phyloP scores from a whole-genome alignment of 192 early-diverging fungal species.

The Coemansia sp. region DNA sequence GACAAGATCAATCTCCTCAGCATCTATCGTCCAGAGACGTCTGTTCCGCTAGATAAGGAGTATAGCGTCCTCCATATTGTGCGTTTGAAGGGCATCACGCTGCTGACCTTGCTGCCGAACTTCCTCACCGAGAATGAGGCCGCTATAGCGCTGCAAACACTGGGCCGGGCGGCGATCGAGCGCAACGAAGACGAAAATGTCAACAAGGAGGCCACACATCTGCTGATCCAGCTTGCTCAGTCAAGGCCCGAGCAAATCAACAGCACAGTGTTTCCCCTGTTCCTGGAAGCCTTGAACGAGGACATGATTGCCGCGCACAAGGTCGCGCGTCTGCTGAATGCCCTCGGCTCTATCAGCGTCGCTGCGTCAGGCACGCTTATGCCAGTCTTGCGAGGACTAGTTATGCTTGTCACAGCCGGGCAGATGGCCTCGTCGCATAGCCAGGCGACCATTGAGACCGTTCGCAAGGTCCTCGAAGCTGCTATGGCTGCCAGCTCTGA shows the following conservation, averaged over 20 bases:
- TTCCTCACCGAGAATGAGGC: constrained; percentile 64
- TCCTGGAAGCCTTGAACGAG: constrained; percentile 42
- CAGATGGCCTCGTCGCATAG: constrained; percentile 23
- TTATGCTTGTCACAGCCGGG: constrained; percentile 11
- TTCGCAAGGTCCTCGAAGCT: constrained; percentile 49
- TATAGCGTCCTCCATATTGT: constrained; percentile 72
- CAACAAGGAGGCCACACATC: constrained; percentile 54
- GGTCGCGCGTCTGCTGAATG: constrained; percentile 43
- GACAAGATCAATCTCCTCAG: constrained; percentile 81
- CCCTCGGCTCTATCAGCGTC: constrained; percentile 49
- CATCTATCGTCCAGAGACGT: constrained; percentile 68
- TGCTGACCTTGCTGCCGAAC: constrained; percentile 61
- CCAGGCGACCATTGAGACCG: constrained; percentile 24
- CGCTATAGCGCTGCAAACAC: constrained; percentile 40
- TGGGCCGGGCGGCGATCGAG: constrained; percentile 45
- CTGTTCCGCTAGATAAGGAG: constrained; percentile 67
- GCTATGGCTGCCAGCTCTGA: background rate
- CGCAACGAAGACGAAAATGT: constrained; percentile 54
- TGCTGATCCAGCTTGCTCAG: constrained; percentile 49
- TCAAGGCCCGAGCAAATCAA: constrained; percentile 37
- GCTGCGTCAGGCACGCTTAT: constrained; percentile 25
- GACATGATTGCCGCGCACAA: constrained; percentile 29
- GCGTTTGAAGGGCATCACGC: constrained; percentile 72
- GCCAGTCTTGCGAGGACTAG: constrained; percentile 29
- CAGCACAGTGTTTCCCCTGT: constrained; percentile 39